Base-by-base conservation (phyloP, 176 grass and related monocot species). In the Cocos nucifera region DNA sequence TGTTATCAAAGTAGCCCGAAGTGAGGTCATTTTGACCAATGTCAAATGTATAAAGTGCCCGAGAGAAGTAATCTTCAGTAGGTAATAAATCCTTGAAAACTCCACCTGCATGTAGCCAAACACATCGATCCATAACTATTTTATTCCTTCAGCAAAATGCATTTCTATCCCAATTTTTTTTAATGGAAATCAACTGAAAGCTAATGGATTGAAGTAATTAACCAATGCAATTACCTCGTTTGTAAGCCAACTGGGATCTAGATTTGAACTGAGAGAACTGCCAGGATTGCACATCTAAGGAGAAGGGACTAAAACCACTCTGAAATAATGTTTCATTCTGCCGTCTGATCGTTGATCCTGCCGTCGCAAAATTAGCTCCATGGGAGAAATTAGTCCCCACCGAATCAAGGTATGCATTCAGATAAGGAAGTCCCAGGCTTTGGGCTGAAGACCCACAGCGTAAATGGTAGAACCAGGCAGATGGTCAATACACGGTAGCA, bases 11-110 rank as follows among this genome's bases (percentile, higher is more conserved):
- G 62, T 86, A 98, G 57, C 79, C 65, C 2, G 93, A 69, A 3
- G 93, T 98, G 54, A 98, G 80, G 71, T 92, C 93, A 16, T 98
- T 98, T 71, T 98, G 93, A 19, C 93, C 93, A 3, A 98, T 92
- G 62, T 98, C 93, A 6, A 98, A 98, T 35, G 93, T 92, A 74
- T 98, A 98, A 5, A 98, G 81, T 14, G 93, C 84, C 63, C 85
- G 74, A 26, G 93, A 89, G 82, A 89, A 92, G 65, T 80, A 81
- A 51, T 92, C 82, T 7, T 79, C 63, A 25, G 69, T 88, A 12
- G 93, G 93, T 35, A 98, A 70, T 53, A 89, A 54, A 70, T 74
- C 70, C 70, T 49, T 85, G 53, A 82, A 98, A 60, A 89, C 66
- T 25, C 88, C 93, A 29, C 75, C 84, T 88, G 44, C 20, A 35